phyloP scores from a whole-genome alignment of 2,329 filamentous ascomycete species.

The Claviceps sp. region DNA sequence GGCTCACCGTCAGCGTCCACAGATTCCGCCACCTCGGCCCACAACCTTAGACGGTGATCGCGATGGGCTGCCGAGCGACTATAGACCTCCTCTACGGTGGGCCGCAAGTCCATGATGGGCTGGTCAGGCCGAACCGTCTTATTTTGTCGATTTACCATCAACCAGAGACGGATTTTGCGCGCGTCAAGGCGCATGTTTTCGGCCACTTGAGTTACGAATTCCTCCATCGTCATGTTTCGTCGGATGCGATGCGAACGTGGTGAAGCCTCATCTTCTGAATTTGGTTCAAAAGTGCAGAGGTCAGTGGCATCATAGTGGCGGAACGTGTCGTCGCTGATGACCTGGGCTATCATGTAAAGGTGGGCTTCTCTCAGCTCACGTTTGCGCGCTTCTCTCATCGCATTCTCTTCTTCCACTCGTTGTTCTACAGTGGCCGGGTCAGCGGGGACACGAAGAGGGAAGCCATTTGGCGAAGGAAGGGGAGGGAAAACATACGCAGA shows the following conservation, averaged over 20 bases:
- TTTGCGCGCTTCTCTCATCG: slow-evolving; percentile 57
- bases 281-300: slow-evolving; percentile 54
- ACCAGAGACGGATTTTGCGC: slow-evolving; percentile 70
- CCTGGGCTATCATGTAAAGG: slow-evolving; percentile 73
- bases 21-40: slow-evolving; percentile 67
- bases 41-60: slow-evolving; percentile 66
- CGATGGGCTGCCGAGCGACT: slow-evolving; percentile 41
- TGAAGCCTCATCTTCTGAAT: slow-evolving; percentile 53
- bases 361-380: slow-evolving; percentile 93
- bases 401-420: slow-evolving; percentile 70
- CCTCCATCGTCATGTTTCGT: slow-evolving; percentile 59
- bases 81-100: slow-evolving; percentile 61
- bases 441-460: not conserved
- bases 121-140: slow-evolving; percentile 89
- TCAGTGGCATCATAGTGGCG: slow-evolving; percentile 73
- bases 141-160: slow-evolving; percentile 97
- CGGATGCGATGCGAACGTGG: slow-evolving; percentile 63
- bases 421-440: slow-evolving; percentile 34
- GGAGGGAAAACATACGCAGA: slow-evolving; percentile 43
- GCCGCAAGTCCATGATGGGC: slow-evolving; percentile 63
- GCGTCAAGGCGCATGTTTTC: slow-evolving; percentile 55
- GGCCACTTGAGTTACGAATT: slow-evolving; percentile 61
- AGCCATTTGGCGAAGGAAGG: not conserved
- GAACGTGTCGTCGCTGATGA: slow-evolving; percentile 75
- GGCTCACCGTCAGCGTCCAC: slow-evolving; percentile 54